Evolutionary conservation across 139 green algal species (phyloP).

Genomic region (Desmodesmus armatus): DNA sequence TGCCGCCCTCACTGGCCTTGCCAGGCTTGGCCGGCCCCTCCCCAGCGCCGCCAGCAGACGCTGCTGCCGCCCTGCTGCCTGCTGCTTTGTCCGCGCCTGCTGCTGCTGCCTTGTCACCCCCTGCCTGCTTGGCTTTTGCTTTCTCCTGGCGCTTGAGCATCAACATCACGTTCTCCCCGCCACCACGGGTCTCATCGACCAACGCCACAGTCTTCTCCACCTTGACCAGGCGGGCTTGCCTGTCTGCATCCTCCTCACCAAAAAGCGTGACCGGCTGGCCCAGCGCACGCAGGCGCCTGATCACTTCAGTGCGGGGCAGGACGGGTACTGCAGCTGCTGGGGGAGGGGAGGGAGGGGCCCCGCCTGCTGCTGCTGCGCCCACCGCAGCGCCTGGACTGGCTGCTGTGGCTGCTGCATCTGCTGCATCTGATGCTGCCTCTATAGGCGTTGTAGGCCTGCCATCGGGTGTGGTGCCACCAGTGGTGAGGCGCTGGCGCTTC

Average conservation of each 20-base stretch:
- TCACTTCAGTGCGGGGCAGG: conserved; percentile 80
- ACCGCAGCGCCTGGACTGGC: not conserved
- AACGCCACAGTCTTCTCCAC: conserved; percentile 72
- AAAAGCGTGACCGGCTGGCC: conserved; percentile 94
- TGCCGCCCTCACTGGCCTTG: not conserved
- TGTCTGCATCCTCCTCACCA: conserved; percentile 80
- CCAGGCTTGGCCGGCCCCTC: not conserved
- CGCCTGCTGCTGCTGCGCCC: not conserved
- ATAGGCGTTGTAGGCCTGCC: conserved; percentile 6
- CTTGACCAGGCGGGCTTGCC: conserved; percentile 68
- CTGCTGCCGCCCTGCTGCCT: not conserved
- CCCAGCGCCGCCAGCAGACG: not conserved
- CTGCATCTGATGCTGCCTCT: conserved; percentile 33
- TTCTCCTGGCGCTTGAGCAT: conserved; percentile 68
- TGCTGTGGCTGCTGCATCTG: conserved; percentile 36
- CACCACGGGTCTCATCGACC: conserved; percentile 67
- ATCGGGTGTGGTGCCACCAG: not conserved
- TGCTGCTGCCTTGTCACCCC: not conserved
- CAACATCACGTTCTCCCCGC: conserved; percentile 80
- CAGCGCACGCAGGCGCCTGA: conserved; percentile 86
- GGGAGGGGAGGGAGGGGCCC: not conserved
- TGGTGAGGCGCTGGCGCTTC: not conserved
- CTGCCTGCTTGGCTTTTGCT: conserved; percentile 21
- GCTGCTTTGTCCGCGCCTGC: not conserved
- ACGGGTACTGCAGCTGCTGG: conserved; percentile 23